phyloP scores from a whole-genome alignment of 305 asterid genomes.

The Fraxinus platypoda region DNA sequence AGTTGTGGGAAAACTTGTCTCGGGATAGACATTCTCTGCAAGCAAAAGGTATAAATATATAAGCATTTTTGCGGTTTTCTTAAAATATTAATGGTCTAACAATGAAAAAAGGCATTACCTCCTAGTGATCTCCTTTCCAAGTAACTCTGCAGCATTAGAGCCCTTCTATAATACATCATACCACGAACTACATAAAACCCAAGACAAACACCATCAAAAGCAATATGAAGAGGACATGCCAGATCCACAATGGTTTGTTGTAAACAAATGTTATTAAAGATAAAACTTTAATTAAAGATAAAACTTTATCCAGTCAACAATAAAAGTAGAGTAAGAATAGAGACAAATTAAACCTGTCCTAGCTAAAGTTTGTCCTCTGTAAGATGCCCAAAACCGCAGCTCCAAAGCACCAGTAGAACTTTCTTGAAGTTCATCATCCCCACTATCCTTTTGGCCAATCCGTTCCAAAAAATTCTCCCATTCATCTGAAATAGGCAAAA shows the following conservation, averaged over 20 bases:
- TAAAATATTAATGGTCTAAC: constrained; percentile 5
- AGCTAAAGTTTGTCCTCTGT: constrained; percentile 96
- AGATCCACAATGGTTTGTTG: background rate
- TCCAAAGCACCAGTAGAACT: constrained; percentile 78
- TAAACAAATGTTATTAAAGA: constrained; percentile 6
- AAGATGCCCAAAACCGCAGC: constrained; percentile 99
- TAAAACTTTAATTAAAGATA: constrained; percentile 12
- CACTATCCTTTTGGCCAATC: constrained; percentile 63
- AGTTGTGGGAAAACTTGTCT: constrained; percentile 46
- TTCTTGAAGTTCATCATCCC: constrained; percentile 80
- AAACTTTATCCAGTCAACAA: constrained; percentile 2
- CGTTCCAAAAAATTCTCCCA: constrained; percentile 99
- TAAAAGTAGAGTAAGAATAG: constrained; percentile 1
- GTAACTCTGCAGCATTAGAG: constrained; percentile 90
- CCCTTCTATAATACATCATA: constrained; percentile 99
- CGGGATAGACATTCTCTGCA: constrained; percentile 57
- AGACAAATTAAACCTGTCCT: constrained; percentile 67
- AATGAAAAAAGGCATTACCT: constrained; percentile 49
- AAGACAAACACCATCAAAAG: constrained; percentile 17
- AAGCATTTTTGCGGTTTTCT: constrained; percentile 21
- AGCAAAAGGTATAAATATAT: constrained; percentile 20
- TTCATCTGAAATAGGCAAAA: constrained; percentile 57
- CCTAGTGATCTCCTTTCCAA: constrained; percentile 78
- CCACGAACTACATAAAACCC: constrained; percentile 75
- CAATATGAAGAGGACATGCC: constrained; percentile 3